These are phyloP conservation scores for Solanum hybrid DNA, from an alignment of 305 asterid genomes.

Conservation along the genomic window DNA sequence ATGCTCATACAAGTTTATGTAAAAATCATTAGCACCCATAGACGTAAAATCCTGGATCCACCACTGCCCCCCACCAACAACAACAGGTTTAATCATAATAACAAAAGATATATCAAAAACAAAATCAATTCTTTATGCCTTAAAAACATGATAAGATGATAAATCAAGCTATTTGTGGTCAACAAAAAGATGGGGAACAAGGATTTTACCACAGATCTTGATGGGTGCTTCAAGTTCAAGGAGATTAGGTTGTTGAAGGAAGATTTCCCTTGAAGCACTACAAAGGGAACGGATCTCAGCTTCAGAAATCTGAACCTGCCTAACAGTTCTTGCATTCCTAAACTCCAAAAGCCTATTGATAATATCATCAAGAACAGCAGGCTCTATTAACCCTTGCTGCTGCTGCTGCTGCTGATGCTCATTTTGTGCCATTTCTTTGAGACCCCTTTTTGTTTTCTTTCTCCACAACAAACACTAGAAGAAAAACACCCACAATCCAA, in stretches of 20 bases:
- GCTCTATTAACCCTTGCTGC: not conserved
- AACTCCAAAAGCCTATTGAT: slow-evolving; percentile 25
- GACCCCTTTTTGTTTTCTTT: not conserved
- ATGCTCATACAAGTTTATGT: not conserved
- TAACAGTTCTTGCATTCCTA: slow-evolving; percentile 24
- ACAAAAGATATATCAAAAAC: not conserved
- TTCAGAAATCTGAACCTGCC: slow-evolving; percentile 32
- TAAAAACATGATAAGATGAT: not conserved
- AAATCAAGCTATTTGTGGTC: not conserved
- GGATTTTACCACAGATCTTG: slow-evolving; percentile 29
- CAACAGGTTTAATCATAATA: not conserved
- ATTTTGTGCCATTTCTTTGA: slow-evolving; percentile 1
- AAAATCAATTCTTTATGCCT: not conserved
- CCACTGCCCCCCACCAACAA: not conserved
- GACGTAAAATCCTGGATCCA: not conserved
- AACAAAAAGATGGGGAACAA: not conserved
- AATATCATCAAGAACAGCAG: slow-evolving; percentile 22
- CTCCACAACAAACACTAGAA: not conserved
- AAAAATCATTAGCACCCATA: not conserved
- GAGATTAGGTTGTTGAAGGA: slow-evolving; percentile 32
- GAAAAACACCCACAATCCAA: not conserved
- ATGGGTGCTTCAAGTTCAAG: slow-evolving; percentile 38
- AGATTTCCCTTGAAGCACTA: slow-evolving; percentile 23
- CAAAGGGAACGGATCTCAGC: slow-evolving; percentile 30
- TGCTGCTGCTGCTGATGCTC: not conserved